Evolutionary conservation across 140 eudicot genomes (phyloP).

Genomic region (Senecio squalidus): DNA sequence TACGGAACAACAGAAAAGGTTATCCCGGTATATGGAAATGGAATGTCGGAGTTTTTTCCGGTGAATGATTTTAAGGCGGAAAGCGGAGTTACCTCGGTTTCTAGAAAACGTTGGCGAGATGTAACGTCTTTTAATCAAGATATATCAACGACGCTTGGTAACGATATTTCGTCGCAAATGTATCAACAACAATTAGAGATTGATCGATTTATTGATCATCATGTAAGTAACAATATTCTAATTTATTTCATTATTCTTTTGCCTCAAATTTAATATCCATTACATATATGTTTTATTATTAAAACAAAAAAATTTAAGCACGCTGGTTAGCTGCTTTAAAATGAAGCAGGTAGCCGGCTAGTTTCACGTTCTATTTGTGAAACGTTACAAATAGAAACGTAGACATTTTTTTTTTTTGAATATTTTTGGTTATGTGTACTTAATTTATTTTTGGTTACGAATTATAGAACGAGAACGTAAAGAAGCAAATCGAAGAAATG

Average conservation of each 20-base stretch:
- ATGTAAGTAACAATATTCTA: slow-evolving; percentile 43
- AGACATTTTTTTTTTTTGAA: too few species aligned
- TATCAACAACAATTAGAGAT: slow-evolving; percentile 64
- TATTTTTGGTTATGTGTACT: neutral
- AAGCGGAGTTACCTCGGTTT: slow-evolving; percentile 45
- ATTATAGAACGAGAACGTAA: slow-evolving; percentile 48
- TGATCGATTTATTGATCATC: slow-evolving; percentile 53
- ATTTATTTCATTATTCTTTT: neutral
- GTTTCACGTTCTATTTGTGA: too few species aligned
- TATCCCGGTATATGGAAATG: slow-evolving; percentile 33
- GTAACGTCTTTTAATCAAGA: slow-evolving; percentile 9
- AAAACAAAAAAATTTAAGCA: too few species aligned
- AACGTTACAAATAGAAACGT: too few species aligned
- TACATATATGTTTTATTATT: too few species aligned
- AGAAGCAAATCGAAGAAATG: slow-evolving; percentile 42
- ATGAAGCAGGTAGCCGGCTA: too few species aligned
- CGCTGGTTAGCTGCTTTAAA: too few species aligned
- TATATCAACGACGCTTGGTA: slow-evolving; percentile 51
- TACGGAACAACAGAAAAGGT: slow-evolving; percentile 28
- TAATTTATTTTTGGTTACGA: neutral
- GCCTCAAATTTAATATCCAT: too few species aligned
- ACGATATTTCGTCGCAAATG: slow-evolving; percentile 49
- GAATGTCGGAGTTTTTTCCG: slow-evolving; percentile 14
- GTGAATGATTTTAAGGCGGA: slow-evolving; percentile 37
- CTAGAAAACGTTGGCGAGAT: slow-evolving; percentile 47